These are phyloP conservation scores for Alternaria ethzedia DNA, from an alignment of 2,329 filamentous ascomycete genomes.

Conservation along the genomic window DNA sequence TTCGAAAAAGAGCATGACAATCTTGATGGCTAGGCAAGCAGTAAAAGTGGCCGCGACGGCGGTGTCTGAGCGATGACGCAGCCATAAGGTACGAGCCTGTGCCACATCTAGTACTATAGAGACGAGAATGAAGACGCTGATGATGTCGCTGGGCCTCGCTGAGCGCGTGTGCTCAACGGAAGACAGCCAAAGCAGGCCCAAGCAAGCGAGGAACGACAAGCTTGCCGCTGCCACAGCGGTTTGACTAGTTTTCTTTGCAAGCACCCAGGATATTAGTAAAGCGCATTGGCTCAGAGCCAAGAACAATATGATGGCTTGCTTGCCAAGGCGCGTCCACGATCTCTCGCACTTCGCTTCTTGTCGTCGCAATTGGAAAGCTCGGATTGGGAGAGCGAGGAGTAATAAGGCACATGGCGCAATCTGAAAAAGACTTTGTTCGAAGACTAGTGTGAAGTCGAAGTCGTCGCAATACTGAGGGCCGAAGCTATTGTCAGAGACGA, in stretches of 20 bases:
- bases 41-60: not conserved
- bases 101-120: not conserved
- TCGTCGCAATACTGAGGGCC: not conserved
- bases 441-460: not conserved
- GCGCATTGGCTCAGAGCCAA: not conserved
- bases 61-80: not conserved
- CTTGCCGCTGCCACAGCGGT: not conserved
- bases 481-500: not conserved
- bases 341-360: not conserved
- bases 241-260: not conserved
- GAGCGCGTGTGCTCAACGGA: not conserved
- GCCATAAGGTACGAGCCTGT: not conserved
- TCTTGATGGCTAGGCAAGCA: not conserved
- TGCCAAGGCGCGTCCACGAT: not conserved
- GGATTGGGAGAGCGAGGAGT: not conserved
- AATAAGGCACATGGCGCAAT: not conserved
- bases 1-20: not conserved
- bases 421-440: not conserved
- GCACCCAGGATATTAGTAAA: rapidly evolving
- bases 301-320: not conserved
- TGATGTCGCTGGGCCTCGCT: not conserved
- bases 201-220: not conserved
- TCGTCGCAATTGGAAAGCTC: not conserved
- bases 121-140: not conserved
- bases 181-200: not conserved